Base-by-base conservation (phyloP, 768 basidiomycete genomes). In the Kwoniella sp. region DNA sequence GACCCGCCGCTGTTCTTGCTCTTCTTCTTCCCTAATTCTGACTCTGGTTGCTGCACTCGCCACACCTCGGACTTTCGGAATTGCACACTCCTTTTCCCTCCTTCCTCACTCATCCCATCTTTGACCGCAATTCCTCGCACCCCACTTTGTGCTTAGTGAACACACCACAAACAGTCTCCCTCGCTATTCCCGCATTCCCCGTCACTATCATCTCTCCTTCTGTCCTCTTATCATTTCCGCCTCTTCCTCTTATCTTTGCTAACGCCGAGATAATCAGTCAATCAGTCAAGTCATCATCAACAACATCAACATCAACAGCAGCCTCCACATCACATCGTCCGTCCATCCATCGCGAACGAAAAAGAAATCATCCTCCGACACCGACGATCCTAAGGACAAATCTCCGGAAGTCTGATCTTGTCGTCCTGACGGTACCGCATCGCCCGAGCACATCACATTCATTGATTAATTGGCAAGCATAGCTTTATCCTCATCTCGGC, bases 251-350 rank as follows among this genome's bases (percentile, higher is more conserved):
- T 50, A 34, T 63, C 55, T 55, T 54, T 52, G 29, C 56, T 55
- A 53, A 60, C 58, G 48, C 72, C 69, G 69, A 67, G 63, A 50
- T 65, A 65, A 45, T 45, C 41, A 45, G 4, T 60, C 52, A 23
- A 34, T 61, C 47, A 13, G 26, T 28, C 28, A 9, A 28, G 22
- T 37, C 28, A 28, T 8, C 50, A 58, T 41, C 56, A 66, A 56
- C 53, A 55, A 59, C 29, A 48, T 3, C 41, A 45, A 45, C 41
- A 59, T 23, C 38, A 9, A 23, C 50, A 51, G 30, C 51, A 66
- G 58, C 66, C 66, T 65, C 66, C 66, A 63, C 61, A n/a, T 51
- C 22, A 55, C 47, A 11, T 45, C 47, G 58, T 47, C 61, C 56
- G 50, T 53, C 55, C 50, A 11, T 55, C 50, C 48, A 30, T 26